Evolutionary conservation across 192 early-diverging fungal genomes (phyloP), one percentile per base, ranked within the genome.

Genomic region (Entomortierella lignicola): DNA sequence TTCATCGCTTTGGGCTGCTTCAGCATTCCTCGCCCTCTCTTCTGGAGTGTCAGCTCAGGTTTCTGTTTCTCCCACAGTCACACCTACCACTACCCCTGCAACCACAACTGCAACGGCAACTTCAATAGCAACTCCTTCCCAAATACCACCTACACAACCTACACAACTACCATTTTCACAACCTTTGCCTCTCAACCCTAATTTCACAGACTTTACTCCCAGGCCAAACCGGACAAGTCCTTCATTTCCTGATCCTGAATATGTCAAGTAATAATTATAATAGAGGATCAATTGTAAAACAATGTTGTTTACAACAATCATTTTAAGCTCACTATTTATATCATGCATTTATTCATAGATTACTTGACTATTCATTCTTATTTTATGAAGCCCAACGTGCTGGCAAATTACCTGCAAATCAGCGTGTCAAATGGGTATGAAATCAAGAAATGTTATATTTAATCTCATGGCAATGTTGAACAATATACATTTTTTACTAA

Each of bases 321-420:
- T n/a, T n/a, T n/a, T n/a, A n/a, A 21, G 20, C 11, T 31, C 13
- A 2, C 23, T 47, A 10, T 42, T 42, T 13, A 10, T 42, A 20
- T 20, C 20, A 4, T 47, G 15, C 2, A 20, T 20, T 4, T 15
- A 47, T 15, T 15, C 20, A 29, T 60, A 79, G 75, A 50, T 37
- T 89, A 21, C 52, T 89, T 27, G 79, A 82, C 57, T 75, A 86
- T 37, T 82, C 83, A 5, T 53, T 89, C 12, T 69, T 74, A 56
- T 89, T 89, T 58, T 89, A 86, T 60, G 88, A 89, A 63, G 88
- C 88, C 13, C 86, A 87, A 55, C 67, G 84, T 50, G 82, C 84
- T 54, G 88, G 88, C 23, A 82, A 77, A 20, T 63, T 89, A 4
- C 80, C 85, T 18, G 32, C 79, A n/a, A 66, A 86, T 52, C 85